Percentiles rank a stretch among this genome's conserved stretches.
phyloP scores from a whole-genome alignment of 495 filamentous ascomycete species.

The Aspergillus hancockii region DNA sequence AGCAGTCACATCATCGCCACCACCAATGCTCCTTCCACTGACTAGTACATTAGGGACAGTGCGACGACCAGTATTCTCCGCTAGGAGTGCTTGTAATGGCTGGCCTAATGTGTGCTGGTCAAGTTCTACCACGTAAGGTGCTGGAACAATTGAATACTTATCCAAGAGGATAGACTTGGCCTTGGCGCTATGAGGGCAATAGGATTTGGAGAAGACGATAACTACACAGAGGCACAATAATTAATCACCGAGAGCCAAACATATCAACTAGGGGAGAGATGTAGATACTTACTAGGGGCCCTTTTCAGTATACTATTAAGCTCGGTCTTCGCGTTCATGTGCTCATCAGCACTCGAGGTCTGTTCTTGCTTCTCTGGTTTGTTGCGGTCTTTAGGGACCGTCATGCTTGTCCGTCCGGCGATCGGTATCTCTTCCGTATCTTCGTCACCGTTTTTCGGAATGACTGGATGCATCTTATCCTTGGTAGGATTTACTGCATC shows the following conservation, averaged over 20 bases:
- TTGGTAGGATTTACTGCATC: conserved; percentile 47
- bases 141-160: conserved; percentile 77
- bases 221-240: conserved; percentile 49
- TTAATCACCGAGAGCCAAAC: conserved; percentile 16
- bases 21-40: conserved; percentile 85
- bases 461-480: conserved; percentile 50
- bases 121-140: conserved; percentile 87
- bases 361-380: conserved; percentile 26
- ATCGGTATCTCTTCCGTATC: conserved; percentile 53
- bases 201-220: conserved; percentile 93
- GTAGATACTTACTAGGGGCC: conserved; percentile 65
- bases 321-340: conserved; percentile 52
- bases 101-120: conserved; percentile 76
- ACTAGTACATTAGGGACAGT: conserved; percentile 94
- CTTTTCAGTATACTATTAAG: conserved; percentile 77
- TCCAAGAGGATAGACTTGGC: conserved; percentile 83
- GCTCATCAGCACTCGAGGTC: conserved; percentile 25
- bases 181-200: conserved; percentile 79
- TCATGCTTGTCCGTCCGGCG: conserved; percentile 68
- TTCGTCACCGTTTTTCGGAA: conserved; percentile 28
- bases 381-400: conserved; percentile 43
- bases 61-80: conserved; percentile 69
- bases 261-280: background rate
- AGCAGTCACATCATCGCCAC: conserved; percentile 79
- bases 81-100: conserved; percentile 67